Base-by-base conservation (phyloP, 176 grass and related monocot species). In the Cenchrus fungigraminus region DNA sequence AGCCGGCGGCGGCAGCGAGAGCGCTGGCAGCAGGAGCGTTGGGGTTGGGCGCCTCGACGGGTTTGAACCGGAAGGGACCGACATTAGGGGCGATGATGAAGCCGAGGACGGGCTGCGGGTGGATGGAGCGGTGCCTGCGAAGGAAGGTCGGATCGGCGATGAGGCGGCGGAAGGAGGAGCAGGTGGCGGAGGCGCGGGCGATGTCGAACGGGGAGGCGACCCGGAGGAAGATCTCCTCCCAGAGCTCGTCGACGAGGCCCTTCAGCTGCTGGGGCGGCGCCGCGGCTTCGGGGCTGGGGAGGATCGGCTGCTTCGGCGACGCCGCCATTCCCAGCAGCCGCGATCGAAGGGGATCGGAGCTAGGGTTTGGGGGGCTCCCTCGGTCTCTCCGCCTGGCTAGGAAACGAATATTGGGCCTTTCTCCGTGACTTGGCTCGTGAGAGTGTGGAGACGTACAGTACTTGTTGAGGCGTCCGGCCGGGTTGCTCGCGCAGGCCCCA, bases 21-120 rank as follows among this genome's bases (percentile, higher is more conserved):
- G 51, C 78, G 6, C 53, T 62, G 19, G 77, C 55, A 0, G 49
- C 44, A 28, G 66, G 42, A 19, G 76, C 55, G 56, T 77, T 71
- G 66, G 76, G 76, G 58, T 86, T 43, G 16, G 83, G 83, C 44
- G 65, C 22, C 55, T 29, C 7, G 12, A 56, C 55, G 8, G 31
- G 67, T 7, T 29, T 20, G 57, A 86, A 79, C 9, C 5, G 28
- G 2, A 6, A 52, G 43, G 3, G 3, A 40, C 37, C 37, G 37
- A 40, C 3, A 40, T 40, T 40, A 40, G 37, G 37, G 37, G 37
- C 3, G 37, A 40, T 40, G 37, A 47, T 13, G 77, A 73, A 6
- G 11, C 68, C 68, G 14, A 74, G 32, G 68, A 80, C 57, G 8
- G 15, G 68, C 10, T 47, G 77, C 3, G 31, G 76, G 40, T 86